A percentile compares a stretch with the other conserved stretches of the same genome.
Conservation (phyloP, 2,329 filamentous ascomycete genomes). For the Furcasterigmium sp. region DNA sequence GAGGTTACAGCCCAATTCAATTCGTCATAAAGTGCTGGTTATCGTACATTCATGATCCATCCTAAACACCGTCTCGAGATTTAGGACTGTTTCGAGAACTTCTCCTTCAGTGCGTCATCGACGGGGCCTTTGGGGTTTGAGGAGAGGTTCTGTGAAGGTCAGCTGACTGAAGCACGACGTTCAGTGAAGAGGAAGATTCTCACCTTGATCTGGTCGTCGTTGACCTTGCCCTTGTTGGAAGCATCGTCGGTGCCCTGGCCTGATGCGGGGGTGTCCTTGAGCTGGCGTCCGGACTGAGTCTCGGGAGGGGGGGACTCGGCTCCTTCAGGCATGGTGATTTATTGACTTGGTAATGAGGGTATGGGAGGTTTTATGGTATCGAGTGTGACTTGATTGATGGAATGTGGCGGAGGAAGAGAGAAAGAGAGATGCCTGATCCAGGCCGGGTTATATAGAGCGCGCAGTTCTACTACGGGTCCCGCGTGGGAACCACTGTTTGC, state of each 20-base stretch:
- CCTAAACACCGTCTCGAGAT: neutral
- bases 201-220: slow-evolving; percentile 48
- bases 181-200: slow-evolving; percentile 5
- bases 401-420: neutral
- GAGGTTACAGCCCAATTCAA: too few relatives aligned
- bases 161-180: neutral
- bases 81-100: slow-evolving; percentile 47
- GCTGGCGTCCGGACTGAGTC: slow-evolving; percentile 59
- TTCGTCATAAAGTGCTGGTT: too few relatives aligned
- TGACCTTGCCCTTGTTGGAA: slow-evolving; percentile 45
- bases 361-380: neutral
- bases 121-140: slow-evolving; percentile 64
- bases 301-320: slow-evolving; percentile 75
- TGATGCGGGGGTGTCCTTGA: slow-evolving; percentile 49
- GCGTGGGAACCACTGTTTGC: too few relatives aligned
- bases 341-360: too few relatives aligned
- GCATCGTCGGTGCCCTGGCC: slow-evolving; percentile 54
- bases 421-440: neutral
- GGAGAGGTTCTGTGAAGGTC: slow-evolving; percentile 36
- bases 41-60: neutral
- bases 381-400: neutral
- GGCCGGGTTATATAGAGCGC: neutral
- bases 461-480: too few relatives aligned
- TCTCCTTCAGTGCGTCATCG: slow-evolving; percentile 55
- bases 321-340: slow-evolving; percentile 59